A percentile compares a stretch with the other conserved stretches of the same genome.
phyloP scores from a whole-genome alignment of 257 asterid species.

The Misopates orontium region DNA sequence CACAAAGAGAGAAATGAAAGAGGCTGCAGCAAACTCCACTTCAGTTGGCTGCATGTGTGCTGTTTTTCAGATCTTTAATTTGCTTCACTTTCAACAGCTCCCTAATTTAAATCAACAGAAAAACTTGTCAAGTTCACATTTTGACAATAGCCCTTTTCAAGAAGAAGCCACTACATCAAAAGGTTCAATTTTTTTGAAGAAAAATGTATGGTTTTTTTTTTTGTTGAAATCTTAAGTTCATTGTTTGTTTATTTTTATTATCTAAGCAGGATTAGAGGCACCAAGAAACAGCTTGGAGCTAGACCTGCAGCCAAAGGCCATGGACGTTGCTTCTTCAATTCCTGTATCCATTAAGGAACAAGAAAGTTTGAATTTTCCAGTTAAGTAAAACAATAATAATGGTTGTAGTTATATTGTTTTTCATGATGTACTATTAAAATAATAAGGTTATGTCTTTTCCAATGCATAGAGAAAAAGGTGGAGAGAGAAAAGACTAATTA shows the following conservation, averaged over 20 bases:
- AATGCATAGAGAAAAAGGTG: slow-evolving; percentile 24
- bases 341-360: slow-evolving; percentile 37
- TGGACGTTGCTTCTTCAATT: slow-evolving; percentile 1
- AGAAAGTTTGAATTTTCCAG: slow-evolving; percentile 53
- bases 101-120: slow-evolving; percentile 46
- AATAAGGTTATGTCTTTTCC: slow-evolving; percentile 33
- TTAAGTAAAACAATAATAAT: slow-evolving; percentile 32
- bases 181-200: slow-evolving; percentile 47
- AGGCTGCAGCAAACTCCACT: background rate
- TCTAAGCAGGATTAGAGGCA: slow-evolving; percentile 67
- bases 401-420: background rate
- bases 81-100: slow-evolving; percentile 38
- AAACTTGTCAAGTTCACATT: too few species aligned
- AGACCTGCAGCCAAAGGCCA: slow-evolving; percentile 32
- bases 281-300: slow-evolving; percentile 90
- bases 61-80: slow-evolving; percentile 72
- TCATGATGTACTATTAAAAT: background rate
- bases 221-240: background rate
- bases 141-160: too few species aligned
- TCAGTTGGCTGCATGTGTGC: slow-evolving; percentile 86
- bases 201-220: background rate
- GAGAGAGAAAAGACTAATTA: too few species aligned
- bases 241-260: background rate
- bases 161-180: slow-evolving; percentile 27
- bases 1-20: background rate